A percentile compares a stretch with the other conserved stretches of the same genome.
Conservation (phyloP, 495 filamentous ascomycete genomes). For the Wilcoxina mikolae region DNA sequence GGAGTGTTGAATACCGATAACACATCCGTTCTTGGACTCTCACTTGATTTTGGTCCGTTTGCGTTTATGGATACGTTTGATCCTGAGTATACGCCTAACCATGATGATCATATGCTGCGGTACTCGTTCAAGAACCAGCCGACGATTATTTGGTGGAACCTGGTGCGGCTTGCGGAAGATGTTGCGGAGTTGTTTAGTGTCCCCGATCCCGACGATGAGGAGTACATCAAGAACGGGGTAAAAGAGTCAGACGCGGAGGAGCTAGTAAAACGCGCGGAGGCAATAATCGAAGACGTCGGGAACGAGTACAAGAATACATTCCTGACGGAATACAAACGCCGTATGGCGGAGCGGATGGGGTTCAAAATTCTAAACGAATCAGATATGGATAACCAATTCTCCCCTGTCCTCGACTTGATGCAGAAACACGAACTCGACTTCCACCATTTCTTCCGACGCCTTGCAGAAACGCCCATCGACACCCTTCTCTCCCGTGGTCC, state of each 20-base stretch:
- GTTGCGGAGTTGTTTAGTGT: slow-evolving; percentile 76
- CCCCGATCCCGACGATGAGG: slow-evolving; percentile 46
- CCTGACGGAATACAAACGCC: slow-evolving; percentile 63
- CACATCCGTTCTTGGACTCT: slow-evolving; percentile 75
- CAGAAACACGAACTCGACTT: slow-evolving; percentile 74
- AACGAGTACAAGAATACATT: slow-evolving; percentile 82
- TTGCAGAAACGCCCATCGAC: slow-evolving; percentile 47
- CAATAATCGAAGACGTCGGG: slow-evolving; percentile 56
- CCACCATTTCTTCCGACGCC: slow-evolving; percentile 73
- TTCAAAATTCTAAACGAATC: slow-evolving; percentile 46
- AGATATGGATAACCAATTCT: slow-evolving; percentile 67
- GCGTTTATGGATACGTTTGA: slow-evolving; percentile 87
- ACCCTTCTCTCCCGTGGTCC: too few species aligned
- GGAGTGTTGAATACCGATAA: slow-evolving; percentile 96
- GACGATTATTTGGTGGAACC: slow-evolving; percentile 96
- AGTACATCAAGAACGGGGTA: slow-evolving; percentile 58
- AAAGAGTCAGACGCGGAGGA: slow-evolving; percentile 48
- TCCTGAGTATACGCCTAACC: slow-evolving; percentile 86
- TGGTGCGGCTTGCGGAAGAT: slow-evolving; percentile 81
- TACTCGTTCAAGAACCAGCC: slow-evolving; percentile 92
- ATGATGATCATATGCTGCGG: slow-evolving; percentile 75
- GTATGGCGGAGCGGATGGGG: slow-evolving; percentile 67
- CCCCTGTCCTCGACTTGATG: slow-evolving; percentile 65
- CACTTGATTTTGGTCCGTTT: slow-evolving; percentile 89
- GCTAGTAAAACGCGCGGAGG: slow-evolving; percentile 65